Base-by-base conservation (phyloP, 2,329 filamentous ascomycete species). In the Gaeumannomyces sp. region DNA sequence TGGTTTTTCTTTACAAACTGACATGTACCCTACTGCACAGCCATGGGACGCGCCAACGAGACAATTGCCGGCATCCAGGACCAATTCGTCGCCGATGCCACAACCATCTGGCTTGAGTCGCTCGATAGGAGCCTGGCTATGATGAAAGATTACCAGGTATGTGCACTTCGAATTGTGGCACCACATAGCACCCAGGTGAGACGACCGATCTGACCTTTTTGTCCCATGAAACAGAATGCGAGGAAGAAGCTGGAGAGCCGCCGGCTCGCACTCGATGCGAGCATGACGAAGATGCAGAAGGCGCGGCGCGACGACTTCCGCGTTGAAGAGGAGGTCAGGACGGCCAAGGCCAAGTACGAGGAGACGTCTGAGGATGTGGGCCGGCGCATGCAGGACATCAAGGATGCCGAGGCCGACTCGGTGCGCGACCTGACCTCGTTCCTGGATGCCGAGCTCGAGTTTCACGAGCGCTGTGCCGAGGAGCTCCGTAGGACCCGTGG, bases 121-220 rank as follows among this genome's bases (percentile, higher is more conserved):
- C 81, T 97, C 28, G 94, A 98, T 76, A 84, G 93, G 69, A 96
- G 90, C 31, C 78, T 97, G 63, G 89, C 92, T 50, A 95, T 97
- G 83, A 94, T 98, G 92, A 97, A 96, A 76, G 95, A 98, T 73
- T 98, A 97, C 72, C 93, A 97, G 84, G 91, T 94, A 82, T 64
- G 84, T 75, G 27, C 35, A 22, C 19, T 31, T 19, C 22, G 59
- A 22, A 6, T 16, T 29, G 11, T 3, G 5, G 64, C 8, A 7
- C 45, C 19, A 27, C 22, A 53, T 19, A 19, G 38, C 16, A 45
- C 6, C 19, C 22, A 6, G 16, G 2, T 16, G 1, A 19, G 14
- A 38, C 35, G 35, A 6, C 35, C 35, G 59, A 16, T 33, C 59
- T 5, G 2, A 11, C 16, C 63, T 45, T 28, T 19, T 45, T 58